Conservation (phyloP, 805 yeast genomes). For the Ogataea nonfermentans region DNA sequence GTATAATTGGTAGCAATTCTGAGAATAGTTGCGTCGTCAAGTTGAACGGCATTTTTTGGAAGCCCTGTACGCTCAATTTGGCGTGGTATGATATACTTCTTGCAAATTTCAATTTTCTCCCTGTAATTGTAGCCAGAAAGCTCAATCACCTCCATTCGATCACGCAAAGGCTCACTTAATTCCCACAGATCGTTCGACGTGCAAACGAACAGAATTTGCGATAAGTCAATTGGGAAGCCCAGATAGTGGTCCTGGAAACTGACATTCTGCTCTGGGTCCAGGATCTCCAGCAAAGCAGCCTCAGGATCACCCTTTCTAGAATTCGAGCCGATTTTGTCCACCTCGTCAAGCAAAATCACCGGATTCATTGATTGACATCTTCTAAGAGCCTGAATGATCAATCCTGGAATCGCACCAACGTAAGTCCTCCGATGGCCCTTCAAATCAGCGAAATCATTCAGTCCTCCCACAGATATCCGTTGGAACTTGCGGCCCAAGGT, state of each 20-base stretch:
- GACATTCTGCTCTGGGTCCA: conserved; percentile 86
- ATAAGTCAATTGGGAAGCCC: conserved; percentile 81
- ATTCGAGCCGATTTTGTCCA: conserved; percentile 54
- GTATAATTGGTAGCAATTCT: conserved; percentile 68
- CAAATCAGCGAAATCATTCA: conserved; percentile 84
- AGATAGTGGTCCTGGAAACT: conserved; percentile 78
- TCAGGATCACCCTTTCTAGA: conserved; percentile 71
- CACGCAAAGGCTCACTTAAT: conserved; percentile 73
- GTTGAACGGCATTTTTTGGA: conserved; percentile 38
- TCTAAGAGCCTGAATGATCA: conserved; percentile 71
- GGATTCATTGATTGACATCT: conserved; percentile 80
- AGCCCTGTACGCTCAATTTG: conserved; percentile 71
- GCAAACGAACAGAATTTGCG: conserved; percentile 78
- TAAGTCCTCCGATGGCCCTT: conserved; percentile 90
- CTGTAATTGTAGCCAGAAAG: conserved; percentile 75
- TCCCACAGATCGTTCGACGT: conserved; percentile 78
- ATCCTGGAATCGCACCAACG: conserved; percentile 91
- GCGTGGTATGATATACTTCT: conserved; percentile 68
- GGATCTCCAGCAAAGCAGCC: conserved; percentile 82
- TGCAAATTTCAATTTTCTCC: conserved; percentile 74
- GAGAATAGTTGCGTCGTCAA: conserved; percentile 55
- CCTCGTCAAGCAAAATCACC: conserved; percentile 78
- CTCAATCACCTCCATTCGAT: conserved; percentile 80
- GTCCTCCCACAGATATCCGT: conserved; percentile 81
- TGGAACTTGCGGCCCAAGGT: conserved; percentile 74